phyloP scores from a whole-genome alignment of 2,329 filamentous ascomycete genomes.

The Phialemoniopsis sp. region DNA sequence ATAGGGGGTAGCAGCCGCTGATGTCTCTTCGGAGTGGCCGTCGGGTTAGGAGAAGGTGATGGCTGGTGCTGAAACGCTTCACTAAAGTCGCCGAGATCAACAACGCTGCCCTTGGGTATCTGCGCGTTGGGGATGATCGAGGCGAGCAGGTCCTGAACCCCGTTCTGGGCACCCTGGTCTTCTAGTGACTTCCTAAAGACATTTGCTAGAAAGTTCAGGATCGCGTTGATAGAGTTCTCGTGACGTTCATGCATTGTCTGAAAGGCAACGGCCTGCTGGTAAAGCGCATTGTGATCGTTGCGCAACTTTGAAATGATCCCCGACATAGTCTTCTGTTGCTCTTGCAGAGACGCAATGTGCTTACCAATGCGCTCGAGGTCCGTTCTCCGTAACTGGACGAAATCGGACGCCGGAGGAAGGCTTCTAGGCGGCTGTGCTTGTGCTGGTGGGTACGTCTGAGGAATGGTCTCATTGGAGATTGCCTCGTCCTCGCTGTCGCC shows the following conservation, averaged over 20 bases:
- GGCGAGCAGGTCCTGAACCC: slow-evolving; percentile 79
- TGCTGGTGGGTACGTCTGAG: slow-evolving; percentile 29
- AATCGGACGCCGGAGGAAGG: slow-evolving; percentile 7
- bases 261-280: slow-evolving; percentile 82
- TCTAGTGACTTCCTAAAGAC: slow-evolving; percentile 94
- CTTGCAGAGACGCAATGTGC: slow-evolving; percentile 49
- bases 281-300: slow-evolving; percentile 82
- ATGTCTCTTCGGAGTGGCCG: slow-evolving; percentile 43
- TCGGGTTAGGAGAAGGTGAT: slow-evolving; percentile 24
- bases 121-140: slow-evolving; percentile 62
- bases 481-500: slow-evolving; percentile 71
- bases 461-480: slow-evolving; percentile 52
- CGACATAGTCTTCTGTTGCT: slow-evolving; percentile 83
- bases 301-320: slow-evolving; percentile 76
- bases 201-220: slow-evolving; percentile 92
- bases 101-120: slow-evolving; percentile 52
- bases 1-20: slow-evolving; percentile 53
- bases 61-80: slow-evolving; percentile 35
- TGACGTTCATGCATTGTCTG: slow-evolving; percentile 93
- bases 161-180: slow-evolving; percentile 70
- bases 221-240: slow-evolving; percentile 98
- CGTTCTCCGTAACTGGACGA: background rate
- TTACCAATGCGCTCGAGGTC: too few relatives aligned
- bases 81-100: slow-evolving; percentile 55
- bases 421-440: too few relatives aligned